Percentiles rank a stretch among this genome's conserved stretches.
Conservation (phyloP, 345 rosid genomes). For the Citrus maxima region DNA sequence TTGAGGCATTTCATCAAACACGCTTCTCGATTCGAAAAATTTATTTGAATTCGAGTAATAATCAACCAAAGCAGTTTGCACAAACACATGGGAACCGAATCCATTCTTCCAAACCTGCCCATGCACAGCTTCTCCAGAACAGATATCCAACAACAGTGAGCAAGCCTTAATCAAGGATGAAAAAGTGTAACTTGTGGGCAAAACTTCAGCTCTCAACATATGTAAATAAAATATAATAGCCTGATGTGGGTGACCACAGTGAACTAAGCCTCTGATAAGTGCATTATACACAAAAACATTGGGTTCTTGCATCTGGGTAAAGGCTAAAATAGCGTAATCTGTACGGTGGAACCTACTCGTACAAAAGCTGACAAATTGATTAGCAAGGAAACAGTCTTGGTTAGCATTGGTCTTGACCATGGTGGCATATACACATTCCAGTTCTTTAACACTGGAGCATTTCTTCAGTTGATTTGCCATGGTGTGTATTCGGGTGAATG, state of each 20-base stretch:
- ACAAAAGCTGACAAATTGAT: slow-evolving; percentile 66
- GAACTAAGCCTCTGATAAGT: slow-evolving; percentile 48
- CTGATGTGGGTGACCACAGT: slow-evolving; percentile 32
- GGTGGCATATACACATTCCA: slow-evolving; percentile 48
- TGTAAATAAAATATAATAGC: slow-evolving; percentile 37
- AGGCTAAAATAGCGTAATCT: slow-evolving; percentile 47
- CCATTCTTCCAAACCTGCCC: slow-evolving; percentile 63
- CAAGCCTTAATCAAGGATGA: slow-evolving; percentile 68
- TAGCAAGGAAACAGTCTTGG: slow-evolving; percentile 53
- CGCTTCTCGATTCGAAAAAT: slow-evolving; percentile 40
- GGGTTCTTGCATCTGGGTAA: slow-evolving; percentile 45
- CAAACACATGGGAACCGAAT: slow-evolving; percentile 51
- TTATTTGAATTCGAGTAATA: slow-evolving; percentile 47
- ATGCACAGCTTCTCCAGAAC: slow-evolving; percentile 56
- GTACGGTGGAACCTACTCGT: slow-evolving; percentile 24
- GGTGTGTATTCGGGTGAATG: neutral
- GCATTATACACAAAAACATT: slow-evolving; percentile 80
- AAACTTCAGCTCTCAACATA: slow-evolving; percentile 51
- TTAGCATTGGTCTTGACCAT: slow-evolving; percentile 54
- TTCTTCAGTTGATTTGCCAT: slow-evolving; percentile 24
- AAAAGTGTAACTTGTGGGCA: slow-evolving; percentile 65
- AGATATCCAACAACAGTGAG: slow-evolving; percentile 19
- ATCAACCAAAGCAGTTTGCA: slow-evolving; percentile 67
- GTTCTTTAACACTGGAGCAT: slow-evolving; percentile 33
- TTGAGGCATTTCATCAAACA: slow-evolving; percentile 76